Base-by-base conservation (phyloP, 805 yeast species). In the Wickerhamiella musiphila region DNA sequence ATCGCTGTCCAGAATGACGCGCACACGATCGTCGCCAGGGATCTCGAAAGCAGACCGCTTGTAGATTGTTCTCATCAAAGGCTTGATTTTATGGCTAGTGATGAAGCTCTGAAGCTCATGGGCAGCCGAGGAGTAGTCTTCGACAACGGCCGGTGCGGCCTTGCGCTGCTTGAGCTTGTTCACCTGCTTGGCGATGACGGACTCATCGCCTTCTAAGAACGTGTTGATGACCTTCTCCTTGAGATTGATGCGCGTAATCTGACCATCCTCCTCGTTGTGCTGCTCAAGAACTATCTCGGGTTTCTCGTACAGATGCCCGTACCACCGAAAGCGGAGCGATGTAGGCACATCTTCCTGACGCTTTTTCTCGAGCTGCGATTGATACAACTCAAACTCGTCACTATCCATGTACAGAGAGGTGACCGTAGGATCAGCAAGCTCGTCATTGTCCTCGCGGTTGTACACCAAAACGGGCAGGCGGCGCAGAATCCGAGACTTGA, bases 31-130 rank as follows among this genome's bases (percentile, higher is more conserved):
- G 52, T 90, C 96, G 36, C 95, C 95, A 3, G 98, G 98, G 46
- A 86, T 86, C 62, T 86, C 95, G 63, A 90, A 86, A 2, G 96
- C 96, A 5, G 94, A 79, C 54, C 96, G 68, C 26, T 82, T 78
- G 58, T 79, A 82, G 23, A 75, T 69, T 8, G 94, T 69, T 58
- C 96, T 73, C 51, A 90, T 57, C 23, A 79, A 70, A 10, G 98
- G 98, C 55, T 81, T 78, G 41, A 86, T 63, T 38, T 70, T 66
- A 44, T 73, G 64, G 33, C 70, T 70, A 25, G 55, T 50, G 39
- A 86, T 75, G 47, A 73, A 78, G 10, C 57, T 52, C 47, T 75
- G 73, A 32, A 82, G 57, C 32, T 66, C 68, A 26, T 65, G 63
- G 33, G 79, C 71, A 36, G 73, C 68, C 11, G 61, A 49, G 35